Conservation (phyloP, 2,329 filamentous ascomycete species). For the Xenoacremonium recifei region DNA sequence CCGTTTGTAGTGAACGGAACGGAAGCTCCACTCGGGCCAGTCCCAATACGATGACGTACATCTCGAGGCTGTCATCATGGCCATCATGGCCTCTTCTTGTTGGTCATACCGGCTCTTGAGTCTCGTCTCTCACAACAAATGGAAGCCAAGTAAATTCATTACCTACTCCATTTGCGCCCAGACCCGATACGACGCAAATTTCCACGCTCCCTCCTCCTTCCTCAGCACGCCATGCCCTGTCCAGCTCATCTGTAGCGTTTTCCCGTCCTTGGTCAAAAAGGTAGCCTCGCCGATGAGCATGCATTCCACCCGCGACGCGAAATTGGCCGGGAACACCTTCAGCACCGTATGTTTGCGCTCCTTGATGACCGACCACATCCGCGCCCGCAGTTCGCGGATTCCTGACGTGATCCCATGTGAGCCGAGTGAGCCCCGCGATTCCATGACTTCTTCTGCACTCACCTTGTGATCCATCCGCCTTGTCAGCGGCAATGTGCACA, state of each 20-base stretch:
- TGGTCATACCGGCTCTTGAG: neutral
- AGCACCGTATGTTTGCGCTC: conserved; percentile 39
- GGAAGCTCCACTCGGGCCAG: no score
- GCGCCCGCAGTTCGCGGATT: conserved; percentile 37
- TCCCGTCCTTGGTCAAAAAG: conserved; percentile 26
- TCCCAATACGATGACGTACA: no score
- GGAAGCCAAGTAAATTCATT: no score
- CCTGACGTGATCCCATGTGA: conserved; percentile 32
- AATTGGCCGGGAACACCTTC: conserved; percentile 40
- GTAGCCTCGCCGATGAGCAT: conserved; percentile 33
- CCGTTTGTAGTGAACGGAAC: no score
- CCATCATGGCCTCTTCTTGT: neutral
- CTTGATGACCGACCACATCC: conserved; percentile 44
- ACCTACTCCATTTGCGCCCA: conserved; percentile 28
- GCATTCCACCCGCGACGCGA: conserved; percentile 23
- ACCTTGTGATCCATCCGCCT: conserved; percentile 36
- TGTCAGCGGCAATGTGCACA: conserved; percentile 40
- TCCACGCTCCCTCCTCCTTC: conserved; percentile 30
- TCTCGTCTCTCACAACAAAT: neutral
- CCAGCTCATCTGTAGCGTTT: conserved; percentile 27
- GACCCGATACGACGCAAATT: conserved; percentile 31
- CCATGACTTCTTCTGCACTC: conserved; percentile 5
- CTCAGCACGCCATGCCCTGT: conserved; percentile 30
- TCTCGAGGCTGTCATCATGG: no score
- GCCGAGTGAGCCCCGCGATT: conserved; percentile 8